These are phyloP conservation scores for Monilinia polystroma DNA, from an alignment of 2,329 filamentous ascomycete species.

Conservation along the genomic window DNA sequence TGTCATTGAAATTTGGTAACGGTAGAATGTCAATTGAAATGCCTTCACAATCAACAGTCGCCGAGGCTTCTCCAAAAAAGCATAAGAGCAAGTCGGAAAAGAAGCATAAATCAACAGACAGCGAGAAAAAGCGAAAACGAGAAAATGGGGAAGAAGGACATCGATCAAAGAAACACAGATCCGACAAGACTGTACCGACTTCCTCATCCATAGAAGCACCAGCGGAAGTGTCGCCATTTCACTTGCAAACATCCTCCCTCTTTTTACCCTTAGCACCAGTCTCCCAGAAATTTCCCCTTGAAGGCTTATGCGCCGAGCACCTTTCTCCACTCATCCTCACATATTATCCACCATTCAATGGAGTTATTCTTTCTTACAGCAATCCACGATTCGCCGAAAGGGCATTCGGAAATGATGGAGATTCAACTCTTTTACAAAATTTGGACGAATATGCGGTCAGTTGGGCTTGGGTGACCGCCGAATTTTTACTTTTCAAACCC, in stretches of 20 bases:
- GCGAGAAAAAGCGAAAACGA: slow-evolving; percentile 46
- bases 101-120: slow-evolving; percentile 42
- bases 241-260: slow-evolving; percentile 75
- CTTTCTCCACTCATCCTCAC: slow-evolving; percentile 72
- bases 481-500: slow-evolving; percentile 81
- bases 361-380: slow-evolving; percentile 72
- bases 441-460: slow-evolving; percentile 82
- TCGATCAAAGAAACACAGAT: slow-evolving; percentile 46
- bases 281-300: slow-evolving; percentile 67
- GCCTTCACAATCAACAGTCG: slow-evolving; percentile 21
- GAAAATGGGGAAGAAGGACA: slow-evolving; percentile 44
- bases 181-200: slow-evolving; percentile 42
- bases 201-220: slow-evolving; percentile 24
- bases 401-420: slow-evolving; percentile 52
- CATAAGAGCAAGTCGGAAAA: slow-evolving; percentile 39
- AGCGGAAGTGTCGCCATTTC: slow-evolving; percentile 63
- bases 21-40: slow-evolving; percentile 36
- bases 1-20: background rate
- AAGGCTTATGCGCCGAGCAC: slow-evolving; percentile 70
- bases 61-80: slow-evolving; percentile 32
- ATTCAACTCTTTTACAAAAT: slow-evolving; percentile 50
- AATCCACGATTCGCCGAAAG: slow-evolving; percentile 65
- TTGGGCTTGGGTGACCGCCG: slow-evolving; percentile 85
- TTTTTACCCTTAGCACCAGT: slow-evolving; percentile 73
- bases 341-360: slow-evolving; percentile 70